Evolutionary conservation across 169 alveolate species (phyloP).

Genomic region (Besnoitia besnoiti): DNA sequence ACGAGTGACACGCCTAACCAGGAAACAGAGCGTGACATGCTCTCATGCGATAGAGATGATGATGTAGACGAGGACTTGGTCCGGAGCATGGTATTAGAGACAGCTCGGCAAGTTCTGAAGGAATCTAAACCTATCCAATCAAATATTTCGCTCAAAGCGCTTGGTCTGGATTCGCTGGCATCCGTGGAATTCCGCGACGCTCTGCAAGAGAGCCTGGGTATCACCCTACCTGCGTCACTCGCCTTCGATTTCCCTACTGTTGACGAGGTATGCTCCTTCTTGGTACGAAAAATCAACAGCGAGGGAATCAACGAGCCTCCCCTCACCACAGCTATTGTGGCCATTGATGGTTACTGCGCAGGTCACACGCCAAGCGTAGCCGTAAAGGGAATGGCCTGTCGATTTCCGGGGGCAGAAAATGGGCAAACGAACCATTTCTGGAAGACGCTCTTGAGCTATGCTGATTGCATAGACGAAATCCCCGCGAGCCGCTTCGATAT

Average conservation of each 20-base stretch:
- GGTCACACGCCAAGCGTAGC: conserved; percentile 34
- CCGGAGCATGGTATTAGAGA: not conserved
- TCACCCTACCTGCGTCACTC: conserved; percentile 72
- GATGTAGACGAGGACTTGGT: not conserved
- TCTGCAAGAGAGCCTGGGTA: conserved; percentile 68
- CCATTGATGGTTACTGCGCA: not conserved
- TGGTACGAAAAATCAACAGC: conserved; percentile 48
- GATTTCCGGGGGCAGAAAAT: conserved; percentile 68
- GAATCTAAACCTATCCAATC: not conserved
- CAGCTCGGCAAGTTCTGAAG: not conserved
- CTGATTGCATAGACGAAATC: conserved; percentile 70
- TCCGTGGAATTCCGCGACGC: conserved; percentile 80
- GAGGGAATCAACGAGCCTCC: not conserved
- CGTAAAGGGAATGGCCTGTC: conserved; percentile 71
- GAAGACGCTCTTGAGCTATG: conserved; percentile 63
- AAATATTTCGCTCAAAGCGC: conserved; percentile 70
- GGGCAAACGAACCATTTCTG: conserved; percentile 59
- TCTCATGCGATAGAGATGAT: not conserved
- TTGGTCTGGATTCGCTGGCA: conserved; percentile 78
- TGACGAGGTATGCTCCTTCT: conserved; percentile 70
- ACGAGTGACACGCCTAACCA: not conserved
- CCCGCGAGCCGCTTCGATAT: conserved; percentile 74
- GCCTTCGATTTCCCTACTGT: conserved; percentile 80
- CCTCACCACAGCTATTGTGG: not conserved
- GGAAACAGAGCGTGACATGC: not conserved